Conservation (phyloP, 169 alveolate genomes). For the Theileria luwenshuni region DNA sequence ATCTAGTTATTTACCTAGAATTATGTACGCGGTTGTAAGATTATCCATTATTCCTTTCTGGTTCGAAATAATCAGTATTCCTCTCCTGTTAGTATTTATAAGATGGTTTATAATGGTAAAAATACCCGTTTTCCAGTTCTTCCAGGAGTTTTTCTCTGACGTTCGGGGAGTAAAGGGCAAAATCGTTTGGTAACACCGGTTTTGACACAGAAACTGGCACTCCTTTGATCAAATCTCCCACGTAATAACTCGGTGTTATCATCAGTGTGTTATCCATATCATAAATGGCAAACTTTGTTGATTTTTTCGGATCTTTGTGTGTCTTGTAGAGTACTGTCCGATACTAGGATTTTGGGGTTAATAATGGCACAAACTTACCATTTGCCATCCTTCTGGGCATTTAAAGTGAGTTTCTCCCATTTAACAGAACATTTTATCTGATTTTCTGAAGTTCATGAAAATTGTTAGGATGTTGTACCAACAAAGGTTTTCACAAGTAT, state of each 20-base stretch:
- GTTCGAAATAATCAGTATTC: constrained; percentile 53
- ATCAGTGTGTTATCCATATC: constrained; percentile 68
- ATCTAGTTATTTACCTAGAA: constrained; percentile 22
- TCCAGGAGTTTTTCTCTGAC: constrained; percentile 41
- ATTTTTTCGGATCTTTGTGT: constrained; percentile 54
- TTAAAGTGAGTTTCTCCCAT: not conserved
- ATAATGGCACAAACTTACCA: constrained; percentile 5
- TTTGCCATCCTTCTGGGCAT: constrained; percentile 26
- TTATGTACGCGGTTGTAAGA: constrained; percentile 20
- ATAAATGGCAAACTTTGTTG: constrained; percentile 46
- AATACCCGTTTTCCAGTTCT: constrained; percentile 48
- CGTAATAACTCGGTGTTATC: constrained; percentile 64
- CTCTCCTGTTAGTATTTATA: constrained; percentile 21
- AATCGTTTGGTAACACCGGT: constrained; percentile 61
- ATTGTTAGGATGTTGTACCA: too few species aligned
- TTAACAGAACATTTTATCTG: not conserved
- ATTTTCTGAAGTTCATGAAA: too few species aligned
- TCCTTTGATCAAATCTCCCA: constrained; percentile 52
- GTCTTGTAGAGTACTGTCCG: constrained; percentile 45
- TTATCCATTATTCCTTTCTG: constrained; percentile 51
- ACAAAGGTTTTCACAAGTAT: too few species aligned
- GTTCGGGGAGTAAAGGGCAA: constrained; percentile 45
- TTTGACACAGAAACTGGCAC: constrained; percentile 12
- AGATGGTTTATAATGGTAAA: not conserved
- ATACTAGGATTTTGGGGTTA: constrained; percentile 10